Base-by-base conservation (phyloP, 148 eudicot genomes). In the Fagopyrum homotropicum region DNA sequence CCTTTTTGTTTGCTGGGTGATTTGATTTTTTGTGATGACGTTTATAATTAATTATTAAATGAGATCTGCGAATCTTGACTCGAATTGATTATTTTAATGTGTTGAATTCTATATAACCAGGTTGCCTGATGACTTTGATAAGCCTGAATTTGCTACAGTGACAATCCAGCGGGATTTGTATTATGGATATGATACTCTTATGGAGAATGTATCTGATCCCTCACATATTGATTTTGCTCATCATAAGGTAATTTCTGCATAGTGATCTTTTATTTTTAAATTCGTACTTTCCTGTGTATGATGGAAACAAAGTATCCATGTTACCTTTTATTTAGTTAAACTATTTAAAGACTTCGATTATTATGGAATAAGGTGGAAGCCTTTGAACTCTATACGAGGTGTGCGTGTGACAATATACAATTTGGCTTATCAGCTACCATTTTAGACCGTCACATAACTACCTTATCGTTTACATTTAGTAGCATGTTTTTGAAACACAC, bases 121-220 rank as follows among this genome's bases (percentile, higher is more conserved):
- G 97, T 84, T 95, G 87, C 98, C 98, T 52, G 96, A 85, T 70
- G 98, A 89, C 83, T 95, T 95, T 77, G 92, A 92, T 73, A 92
- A 88, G 81, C 92, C 96, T 10, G 96, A 95, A 84, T 95, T 85
- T 88, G 91, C 97, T 46, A 86, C 98, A 0, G 98, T 95, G 77
- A 84, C 96, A 15, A 95, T 95, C 79, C 98, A 95, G 80, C 90
- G 98, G 16, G 98, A 95, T 88, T 79, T 95, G 84, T 95, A 85
- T 79, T 95, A 95, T 74, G 96, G 93, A 68, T 95, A 95, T 73
- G 98, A 92, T 84, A 95, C 98, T 72, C 89, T 95, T 75, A 95
- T 95, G 98, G 98, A 95, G 88, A 95, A 95, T 72, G 98, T 95
- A 19, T 87, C 97, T 69, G 98, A 95, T 88, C 98, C 98, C 70